phyloP scores from a whole-genome alignment of 257 asterid genomes.

The Gardenia jasminoides region DNA sequence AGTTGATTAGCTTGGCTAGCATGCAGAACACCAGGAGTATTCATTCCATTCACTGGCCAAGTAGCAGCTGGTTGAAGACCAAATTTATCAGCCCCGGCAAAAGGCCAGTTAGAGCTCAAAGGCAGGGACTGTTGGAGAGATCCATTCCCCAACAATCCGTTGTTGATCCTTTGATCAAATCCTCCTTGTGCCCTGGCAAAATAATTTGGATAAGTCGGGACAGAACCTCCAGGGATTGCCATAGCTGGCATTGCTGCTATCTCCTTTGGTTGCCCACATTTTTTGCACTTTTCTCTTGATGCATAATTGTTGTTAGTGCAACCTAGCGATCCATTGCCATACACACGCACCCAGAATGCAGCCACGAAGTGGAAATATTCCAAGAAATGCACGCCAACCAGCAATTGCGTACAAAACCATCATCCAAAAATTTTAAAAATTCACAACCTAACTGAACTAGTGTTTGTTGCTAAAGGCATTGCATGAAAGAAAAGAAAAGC shows the following conservation, averaged over 20 bases:
- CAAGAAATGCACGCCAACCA: constrained; percentile 83
- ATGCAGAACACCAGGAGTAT: constrained; percentile 46
- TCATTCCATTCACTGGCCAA: constrained; percentile 46
- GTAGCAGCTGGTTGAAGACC: constrained; percentile 53
- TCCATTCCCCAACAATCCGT: constrained; percentile 38
- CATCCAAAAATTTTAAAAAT: constrained; percentile 48
- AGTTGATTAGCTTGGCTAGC: constrained; percentile 42
- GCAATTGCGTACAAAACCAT: constrained; percentile 58
- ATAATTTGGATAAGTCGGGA: constrained; percentile 76
- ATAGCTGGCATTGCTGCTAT: constrained; percentile 92
- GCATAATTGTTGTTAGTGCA: constrained; percentile 99
- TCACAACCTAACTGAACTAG: constrained; percentile 56
- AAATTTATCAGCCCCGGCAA: constrained; percentile 49
- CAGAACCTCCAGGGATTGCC: constrained; percentile 80
- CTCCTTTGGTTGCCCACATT: constrained; percentile 96
- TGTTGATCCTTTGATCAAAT: constrained; percentile 47
- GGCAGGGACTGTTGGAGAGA: constrained; percentile 55
- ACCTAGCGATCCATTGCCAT: constrained; percentile 80
- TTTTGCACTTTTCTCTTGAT: constrained; percentile 94
- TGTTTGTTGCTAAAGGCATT: constrained; percentile 24
- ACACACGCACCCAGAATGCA: constrained; percentile 78
- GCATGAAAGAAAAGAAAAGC: constrained; percentile 9
- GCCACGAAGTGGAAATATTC: constrained; percentile 73
- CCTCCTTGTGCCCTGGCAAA: constrained; percentile 81
- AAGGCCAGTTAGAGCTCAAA: constrained; percentile 61